Conservation (phyloP, 1,284 basidiomycete species). For the Ustilago curta region DNA sequence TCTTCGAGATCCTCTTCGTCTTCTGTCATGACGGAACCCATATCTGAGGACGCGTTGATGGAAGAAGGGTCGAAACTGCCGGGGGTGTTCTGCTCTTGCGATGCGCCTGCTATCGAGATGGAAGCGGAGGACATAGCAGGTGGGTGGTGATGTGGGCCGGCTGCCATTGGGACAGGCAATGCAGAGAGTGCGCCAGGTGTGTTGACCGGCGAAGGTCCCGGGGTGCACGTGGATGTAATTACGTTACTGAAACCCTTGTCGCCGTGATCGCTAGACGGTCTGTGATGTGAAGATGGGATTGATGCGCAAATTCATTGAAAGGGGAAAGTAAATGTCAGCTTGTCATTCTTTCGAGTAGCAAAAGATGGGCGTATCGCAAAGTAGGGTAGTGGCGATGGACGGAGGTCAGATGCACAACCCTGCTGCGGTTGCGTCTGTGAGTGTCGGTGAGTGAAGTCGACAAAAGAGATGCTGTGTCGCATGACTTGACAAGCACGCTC, state of each 20-base stretch:
- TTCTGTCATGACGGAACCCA: slow-evolving; percentile 68
- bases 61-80: slow-evolving; percentile 49
- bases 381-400: background rate
- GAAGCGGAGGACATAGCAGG: slow-evolving; percentile 38
- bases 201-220: slow-evolving; percentile 53
- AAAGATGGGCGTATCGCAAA: background rate
- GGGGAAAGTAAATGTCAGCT: background rate
- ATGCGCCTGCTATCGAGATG: slow-evolving; percentile 46
- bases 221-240: slow-evolving; percentile 55
- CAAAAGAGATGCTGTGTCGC: background rate
- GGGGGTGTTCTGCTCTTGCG: slow-evolving; percentile 39
- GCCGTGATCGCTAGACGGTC: slow-evolving; percentile 32
- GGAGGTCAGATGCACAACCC: background rate
- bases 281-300: slow-evolving; percentile 3
- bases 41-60: slow-evolving; percentile 49
- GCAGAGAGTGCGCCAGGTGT: slow-evolving; percentile 49
- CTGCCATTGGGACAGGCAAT: slow-evolving; percentile 45
- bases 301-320: background rate
- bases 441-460: background rate
- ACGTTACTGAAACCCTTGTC: slow-evolving; percentile 54
- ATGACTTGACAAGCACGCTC: background rate
- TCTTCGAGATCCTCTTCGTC: slow-evolving; percentile 71
- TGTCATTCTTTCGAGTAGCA: background rate
- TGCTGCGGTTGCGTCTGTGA: background rate
- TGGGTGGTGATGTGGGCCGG: slow-evolving; percentile 36